These are phyloP conservation scores for Nakazawaea ernobii DNA, from an alignment of 805 yeast species.

Conservation along the genomic window DNA sequence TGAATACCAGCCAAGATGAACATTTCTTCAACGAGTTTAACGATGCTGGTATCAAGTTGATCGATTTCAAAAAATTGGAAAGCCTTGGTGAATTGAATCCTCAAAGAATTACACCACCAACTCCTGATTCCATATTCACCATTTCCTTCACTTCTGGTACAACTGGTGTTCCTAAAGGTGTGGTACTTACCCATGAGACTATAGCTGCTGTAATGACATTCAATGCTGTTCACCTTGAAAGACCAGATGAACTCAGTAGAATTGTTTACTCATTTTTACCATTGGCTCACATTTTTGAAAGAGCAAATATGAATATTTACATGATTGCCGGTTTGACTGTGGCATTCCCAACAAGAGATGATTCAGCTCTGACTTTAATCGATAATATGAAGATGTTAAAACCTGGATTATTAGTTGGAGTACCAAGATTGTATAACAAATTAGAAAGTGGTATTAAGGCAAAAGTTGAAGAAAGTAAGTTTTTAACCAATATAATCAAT, in stretches of 20 bases:
- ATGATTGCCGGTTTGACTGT: slow-evolving; percentile 15
- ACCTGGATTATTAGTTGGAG: slow-evolving; percentile 50
- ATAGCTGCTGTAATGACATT: slow-evolving; percentile 32
- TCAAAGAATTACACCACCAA: slow-evolving; percentile 1
- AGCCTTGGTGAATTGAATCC: slow-evolving; percentile 12
- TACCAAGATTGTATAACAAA: slow-evolving; percentile 59
- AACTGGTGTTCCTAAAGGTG: slow-evolving; percentile 81
- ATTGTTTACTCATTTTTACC: slow-evolving; percentile 12
- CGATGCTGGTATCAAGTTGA: slow-evolving; percentile 25
- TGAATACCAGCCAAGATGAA: slow-evolving; percentile 28
- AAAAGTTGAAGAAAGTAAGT: slow-evolving; percentile 25
- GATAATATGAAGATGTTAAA: slow-evolving; percentile 52
- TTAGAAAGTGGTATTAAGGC: slow-evolving; percentile 57
- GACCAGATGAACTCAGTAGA: not conserved
- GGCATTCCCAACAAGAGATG: slow-evolving; percentile 48
- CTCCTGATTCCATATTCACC: slow-evolving; percentile 29
- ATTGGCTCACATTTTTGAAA: slow-evolving; percentile 15
- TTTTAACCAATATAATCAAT: slow-evolving; percentile 8
- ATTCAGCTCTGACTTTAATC: slow-evolving; percentile 45
- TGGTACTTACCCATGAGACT: slow-evolving; percentile 54
- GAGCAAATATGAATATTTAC: slow-evolving; percentile 12
- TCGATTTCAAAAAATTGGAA: slow-evolving; percentile 42
- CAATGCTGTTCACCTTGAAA: slow-evolving; percentile 5
- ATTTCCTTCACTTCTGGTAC: slow-evolving; percentile 58
- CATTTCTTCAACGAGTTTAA: slow-evolving; percentile 27